These are phyloP conservation scores for Amanita thiersii DNA, from an alignment of 768 basidiomycete species.

Conservation along the genomic window DNA sequence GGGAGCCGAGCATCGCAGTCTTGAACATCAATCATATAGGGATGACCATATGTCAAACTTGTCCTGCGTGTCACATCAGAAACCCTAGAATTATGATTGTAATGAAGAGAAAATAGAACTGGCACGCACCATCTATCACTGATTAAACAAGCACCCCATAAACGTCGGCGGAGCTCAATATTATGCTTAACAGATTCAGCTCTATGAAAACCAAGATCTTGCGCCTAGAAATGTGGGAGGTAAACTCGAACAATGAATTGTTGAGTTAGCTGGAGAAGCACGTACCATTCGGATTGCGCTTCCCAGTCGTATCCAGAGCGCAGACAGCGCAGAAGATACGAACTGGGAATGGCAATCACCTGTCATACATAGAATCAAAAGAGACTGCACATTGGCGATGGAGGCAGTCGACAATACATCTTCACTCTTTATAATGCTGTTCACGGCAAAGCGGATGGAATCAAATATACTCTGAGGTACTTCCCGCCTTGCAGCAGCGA, in stretches of 20 bases:
- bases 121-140: constrained; percentile 78
- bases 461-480: constrained; percentile 85
- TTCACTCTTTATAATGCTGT: constrained; percentile 78
- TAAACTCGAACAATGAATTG: too few relatives aligned
- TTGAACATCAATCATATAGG: constrained; percentile 92
- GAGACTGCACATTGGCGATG: constrained; percentile 79
- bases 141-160: constrained; percentile 95
- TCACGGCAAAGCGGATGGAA: constrained; percentile 80
- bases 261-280: constrained; percentile 11
- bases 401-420: constrained; percentile 86
- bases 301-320: constrained; percentile 81
- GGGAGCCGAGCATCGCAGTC: constrained; percentile 95
- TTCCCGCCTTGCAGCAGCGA: constrained; percentile 80
- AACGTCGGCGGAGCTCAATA: constrained; percentile 78
- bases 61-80: constrained; percentile 40
- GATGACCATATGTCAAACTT: constrained; percentile 85
- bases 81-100: constrained; percentile 7
- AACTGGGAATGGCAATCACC: constrained; percentile 89
- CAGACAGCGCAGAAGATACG: constrained; percentile 79
- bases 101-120: constrained; percentile 7
- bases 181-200: constrained; percentile 80
- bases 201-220: constrained; percentile 92
- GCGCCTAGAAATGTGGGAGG: constrained; percentile 76
- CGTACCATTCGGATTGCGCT: constrained; percentile 87
- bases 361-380: constrained; percentile 80